Evolutionary conservation across 768 basidiomycete genomes (phyloP), one percentile per base, ranked within the genome.

Genomic region (Calvatia gigantea): DNA sequence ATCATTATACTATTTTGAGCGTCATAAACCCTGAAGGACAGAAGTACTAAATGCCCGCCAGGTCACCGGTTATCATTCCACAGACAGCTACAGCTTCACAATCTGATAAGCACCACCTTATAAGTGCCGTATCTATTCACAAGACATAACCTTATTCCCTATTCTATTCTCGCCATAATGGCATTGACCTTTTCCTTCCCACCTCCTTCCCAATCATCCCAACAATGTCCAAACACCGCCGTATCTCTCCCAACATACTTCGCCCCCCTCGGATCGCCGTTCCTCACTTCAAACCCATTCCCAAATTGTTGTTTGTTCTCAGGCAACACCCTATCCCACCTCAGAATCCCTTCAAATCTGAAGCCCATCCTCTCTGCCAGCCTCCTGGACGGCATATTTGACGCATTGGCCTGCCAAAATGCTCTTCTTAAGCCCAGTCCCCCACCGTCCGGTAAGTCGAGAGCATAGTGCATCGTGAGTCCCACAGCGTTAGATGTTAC

Each of bases 301-400:
- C 72, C 69, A 23, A 56, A 67, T 45, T 64, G 71, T 32, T 66
- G 67, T 48, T 78, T 82, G 2, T 64, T 68, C 0, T 61, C 56
- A 0, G 73, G 70, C 3, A 85, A 58, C 6, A 82, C 74, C 31
- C 79, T 66, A 50, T 83, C 73, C 85, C 86, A 89, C 41, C 78
- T 64, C 59, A 79, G 44, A 6, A 76, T 63, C 0, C 72, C 82
- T 63, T 91, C 88, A 29, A 67, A 56, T 51, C 65, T 68, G 64
- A 90, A 85, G 1, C 86, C 86, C 73, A 89, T 69, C 48, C 81
- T 72, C 62, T 82, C 70, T 0, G 86, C 87, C 0, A 77, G 71
- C 4, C 67, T 60, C 12, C 83, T 67, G 33, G 83, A 85, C 0
- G 72, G 61, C 9, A 41, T 47, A 62, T 89, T 89, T 21, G 62